Base-by-base conservation (phyloP, 768 basidiomycete species). In the Russula ochroleuca region DNA sequence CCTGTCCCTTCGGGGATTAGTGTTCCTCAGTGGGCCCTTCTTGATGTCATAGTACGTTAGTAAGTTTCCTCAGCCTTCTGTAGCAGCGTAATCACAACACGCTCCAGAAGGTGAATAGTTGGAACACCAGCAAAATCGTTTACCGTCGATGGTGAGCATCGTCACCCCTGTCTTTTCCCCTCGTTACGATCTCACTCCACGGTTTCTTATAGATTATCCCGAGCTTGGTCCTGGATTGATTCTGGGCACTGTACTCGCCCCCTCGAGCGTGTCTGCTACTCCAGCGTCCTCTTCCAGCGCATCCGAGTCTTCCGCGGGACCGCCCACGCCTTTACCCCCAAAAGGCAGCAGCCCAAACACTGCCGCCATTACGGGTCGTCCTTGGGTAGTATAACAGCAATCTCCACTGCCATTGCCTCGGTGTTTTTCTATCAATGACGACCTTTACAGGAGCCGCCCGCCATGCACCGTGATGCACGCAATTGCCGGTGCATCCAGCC, bases 351-450 rank as follows among this genome's bases (percentile, higher is more conserved):
- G 17, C n/a, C n/a, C n/a, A n/a, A 55, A 40, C 48, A 37, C 47
- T 13, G 53, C 19, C 2, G 38, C 55, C 11, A 62, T 62, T 15
- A 40, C 19, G 5, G 61, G 40, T 23, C 7, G 38, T 31, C 7
- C n/a, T n/a, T n/a, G n/a, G 57, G 57, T 48, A 47, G 57, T 49
- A 17, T 37, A 8, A 35, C 57, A 37, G 57, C 35, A 14, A 37
- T 58, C 45, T 19, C 21, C 8, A n/a, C 37, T 5, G 25, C 19
- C 6, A 33, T 11, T 33, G 14, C 48, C 45, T n/a, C n/a, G n/a
- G 57, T 3, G 5, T 13, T 48, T 14, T 21, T 57, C 6, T 49
- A 49, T 25, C 10, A 35, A 23, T n/a, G 45, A 37, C 38, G 40
- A 7, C 55, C 10, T 14, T 38, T 5, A 25, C 13, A 14, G 23